Conservation (phyloP, 2,329 filamentous ascomycete species). For the Trichoderma sp. region DNA sequence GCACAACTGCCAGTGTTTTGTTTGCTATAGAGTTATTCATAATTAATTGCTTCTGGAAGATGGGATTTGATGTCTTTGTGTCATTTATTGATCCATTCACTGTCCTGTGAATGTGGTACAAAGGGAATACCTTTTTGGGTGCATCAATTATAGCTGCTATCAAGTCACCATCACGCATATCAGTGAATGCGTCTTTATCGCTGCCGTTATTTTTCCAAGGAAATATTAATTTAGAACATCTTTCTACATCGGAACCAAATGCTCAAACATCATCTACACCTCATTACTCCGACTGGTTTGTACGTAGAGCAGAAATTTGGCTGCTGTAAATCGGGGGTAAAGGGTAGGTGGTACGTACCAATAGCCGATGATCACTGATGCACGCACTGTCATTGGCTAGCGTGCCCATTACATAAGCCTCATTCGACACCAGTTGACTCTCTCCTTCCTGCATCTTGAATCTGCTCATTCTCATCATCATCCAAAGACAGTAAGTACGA, state of each 20-base stretch:
- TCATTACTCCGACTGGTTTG: neutral
- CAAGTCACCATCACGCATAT: neutral
- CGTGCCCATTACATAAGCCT: neutral
- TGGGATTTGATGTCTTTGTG: neutral
- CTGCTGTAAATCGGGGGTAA: neutral
- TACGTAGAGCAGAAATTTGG: neutral
- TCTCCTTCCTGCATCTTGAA: neutral
- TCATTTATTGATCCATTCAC: neutral
- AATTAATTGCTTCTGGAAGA: neutral
- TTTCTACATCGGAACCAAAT: fast-evolving
- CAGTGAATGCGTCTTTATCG: neutral
- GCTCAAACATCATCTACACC: neutral
- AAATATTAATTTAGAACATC: neutral
- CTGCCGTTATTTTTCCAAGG: neutral
- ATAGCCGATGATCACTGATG: neutral
- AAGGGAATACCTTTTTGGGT: too few relatives aligned
- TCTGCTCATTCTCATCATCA: neutral
- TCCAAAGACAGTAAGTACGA: neutral
- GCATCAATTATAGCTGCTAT: neutral
- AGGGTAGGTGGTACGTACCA: neutral
- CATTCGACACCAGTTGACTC: neutral
- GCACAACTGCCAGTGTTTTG: neutral
- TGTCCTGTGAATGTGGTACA: too few relatives aligned
- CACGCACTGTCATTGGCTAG: neutral
- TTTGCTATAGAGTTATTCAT: neutral